A percentile compares a stretch with the other conserved stretches of the same genome.
Conservation (phyloP, 1,284 basidiomycete species). For the Kwoniella shivajii region DNA sequence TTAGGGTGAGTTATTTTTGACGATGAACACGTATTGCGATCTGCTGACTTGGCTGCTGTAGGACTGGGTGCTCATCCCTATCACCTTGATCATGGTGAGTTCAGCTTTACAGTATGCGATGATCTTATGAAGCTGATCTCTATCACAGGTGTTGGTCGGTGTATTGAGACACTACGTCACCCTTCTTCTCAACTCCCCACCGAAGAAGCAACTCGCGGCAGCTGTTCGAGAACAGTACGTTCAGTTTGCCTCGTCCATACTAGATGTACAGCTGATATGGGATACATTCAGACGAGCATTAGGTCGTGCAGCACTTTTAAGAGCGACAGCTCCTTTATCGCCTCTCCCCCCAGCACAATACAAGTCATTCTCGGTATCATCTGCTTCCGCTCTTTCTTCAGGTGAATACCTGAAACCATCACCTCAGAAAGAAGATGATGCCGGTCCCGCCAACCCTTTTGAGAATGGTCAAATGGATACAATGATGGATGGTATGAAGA, state of each 20-base stretch:
- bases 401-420: constrained; percentile 83
- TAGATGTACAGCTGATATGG: constrained; percentile 60
- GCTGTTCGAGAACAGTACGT: constrained; percentile 87
- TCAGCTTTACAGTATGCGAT: background rate
- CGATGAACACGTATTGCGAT: no score
- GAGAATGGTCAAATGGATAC: constrained; percentile 94
- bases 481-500: constrained; percentile 99
- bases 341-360: constrained; percentile 76
- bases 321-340: constrained; percentile 74
- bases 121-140: background rate
- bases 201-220: constrained; percentile 75
- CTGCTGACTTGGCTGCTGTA: constrained; percentile 24
- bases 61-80: constrained; percentile 82
- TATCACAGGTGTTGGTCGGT: constrained; percentile 81
- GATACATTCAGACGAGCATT: constrained; percentile 71
- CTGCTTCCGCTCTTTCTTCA: constrained; percentile 69
- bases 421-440: constrained; percentile 57
- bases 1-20: constrained; percentile 64
- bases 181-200: constrained; percentile 76
- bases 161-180: constrained; percentile 92
- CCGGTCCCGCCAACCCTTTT: constrained; percentile 64
- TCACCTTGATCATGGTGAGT: constrained; percentile 92
- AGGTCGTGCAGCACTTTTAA: constrained; percentile 76
- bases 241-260: background rate
- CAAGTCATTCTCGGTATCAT: constrained; percentile 70